Evolutionary conservation across 768 basidiomycete species (phyloP).

Genomic region (Astraeus odoratus): DNA sequence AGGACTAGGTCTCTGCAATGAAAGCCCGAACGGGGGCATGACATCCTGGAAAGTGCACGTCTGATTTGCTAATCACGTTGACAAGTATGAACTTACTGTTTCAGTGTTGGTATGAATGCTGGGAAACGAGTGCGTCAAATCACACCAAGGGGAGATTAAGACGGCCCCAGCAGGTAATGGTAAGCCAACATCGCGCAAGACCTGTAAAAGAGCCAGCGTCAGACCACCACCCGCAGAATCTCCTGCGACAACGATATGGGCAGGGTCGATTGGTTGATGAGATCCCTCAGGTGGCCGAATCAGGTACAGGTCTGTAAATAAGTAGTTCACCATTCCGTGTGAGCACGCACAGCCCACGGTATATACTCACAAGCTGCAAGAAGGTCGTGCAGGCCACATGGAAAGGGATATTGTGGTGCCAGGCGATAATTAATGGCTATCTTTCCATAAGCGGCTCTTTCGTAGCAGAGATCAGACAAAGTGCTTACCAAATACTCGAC

Average conservation of each 20-base stretch:
- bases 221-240: slow-evolving; percentile 94
- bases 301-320: slow-evolving; percentile 75
- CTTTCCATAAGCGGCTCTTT: slow-evolving; percentile 12
- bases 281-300: slow-evolving; percentile 80
- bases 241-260: slow-evolving; percentile 78
- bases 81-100: slow-evolving; percentile 45
- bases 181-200: slow-evolving; percentile 77
- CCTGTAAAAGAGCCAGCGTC: slow-evolving; percentile 74
- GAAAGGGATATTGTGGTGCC: slow-evolving; percentile 97
- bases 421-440: slow-evolving; percentile 75
- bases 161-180: slow-evolving; percentile 84
- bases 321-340: background rate
- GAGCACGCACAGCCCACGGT: background rate
- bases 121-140: slow-evolving; percentile 93
- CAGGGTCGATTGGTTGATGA: slow-evolving; percentile 75
- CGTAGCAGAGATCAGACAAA: background rate
- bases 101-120: slow-evolving; percentile 79
- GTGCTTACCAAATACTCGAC: slow-evolving; percentile 69
- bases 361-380: slow-evolving; percentile 70
- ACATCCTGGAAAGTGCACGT: slow-evolving; percentile 50
- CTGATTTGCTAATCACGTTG: background rate
- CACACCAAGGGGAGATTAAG: slow-evolving; percentile 89
- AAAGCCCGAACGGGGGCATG: slow-evolving; percentile 68
- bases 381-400: slow-evolving; percentile 84
- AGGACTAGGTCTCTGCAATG: slow-evolving; percentile 70